Base-by-base conservation (phyloP, 805 yeast species). In the Monosporozyma aquatica region DNA sequence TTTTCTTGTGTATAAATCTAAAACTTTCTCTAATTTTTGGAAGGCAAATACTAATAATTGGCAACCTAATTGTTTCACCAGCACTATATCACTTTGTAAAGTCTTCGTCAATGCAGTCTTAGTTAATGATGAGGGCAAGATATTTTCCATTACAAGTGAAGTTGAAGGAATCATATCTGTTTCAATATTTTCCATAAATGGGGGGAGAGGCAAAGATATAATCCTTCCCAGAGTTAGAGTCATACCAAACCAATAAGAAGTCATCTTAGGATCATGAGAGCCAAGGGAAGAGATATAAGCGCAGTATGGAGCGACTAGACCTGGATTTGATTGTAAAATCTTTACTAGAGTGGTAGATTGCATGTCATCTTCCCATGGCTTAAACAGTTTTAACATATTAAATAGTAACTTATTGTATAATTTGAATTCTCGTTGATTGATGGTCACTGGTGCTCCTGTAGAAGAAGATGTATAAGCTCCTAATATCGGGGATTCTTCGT, bases 211-310 rank as follows among this genome's bases (percentile, higher is more conserved):
- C 3, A 79, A 50, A 23, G 70, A 68, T n/a, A 85, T 69, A 5
- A 84, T 68, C 44, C 76, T 75, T 1, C 79, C 69, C 36, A 80
- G 63, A 2, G 86, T 59, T 21, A 80, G 66, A 1, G 86, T 74
- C 61, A 75, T 82, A 6, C 92, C 83, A 37, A 87, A 69, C 87
- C 94, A 89, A 65, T 82, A 86, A 10, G 90, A 79, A 1, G 90
- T 70, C 43, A 82, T 64, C 38, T 80, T 75, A 0, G 97, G 95
- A 47, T 84, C 94, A 55, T 84, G 82, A 15, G 77, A 67, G 15
- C 89, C 87, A 42, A 79, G 77, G 3, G 80, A 72, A 2, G 75
- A 70, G 11, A 78, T 53, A 63, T 77, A 71, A 43, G 72, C 66
- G 48, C 77, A 70, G 51, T 82, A 89, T 1, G 87, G 83, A 1